Evolutionary conservation across 2,329 filamentous ascomycete species (phyloP).

Genomic region (Aspergillus unguis): DNA sequence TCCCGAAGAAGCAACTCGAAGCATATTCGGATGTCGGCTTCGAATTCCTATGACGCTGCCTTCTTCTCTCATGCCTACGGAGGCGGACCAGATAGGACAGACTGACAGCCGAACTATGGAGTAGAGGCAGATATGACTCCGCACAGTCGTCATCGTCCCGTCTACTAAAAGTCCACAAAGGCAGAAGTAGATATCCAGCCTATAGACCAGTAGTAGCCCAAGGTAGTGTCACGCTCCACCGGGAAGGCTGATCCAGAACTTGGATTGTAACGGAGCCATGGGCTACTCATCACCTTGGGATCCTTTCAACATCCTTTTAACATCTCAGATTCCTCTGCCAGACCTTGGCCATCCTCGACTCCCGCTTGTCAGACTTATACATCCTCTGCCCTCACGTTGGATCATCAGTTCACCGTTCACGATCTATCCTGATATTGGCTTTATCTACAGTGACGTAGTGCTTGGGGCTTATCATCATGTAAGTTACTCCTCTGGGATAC

Average conservation of each 20-base stretch:
- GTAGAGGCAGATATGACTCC: neutral
- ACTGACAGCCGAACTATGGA: too few relatives aligned
- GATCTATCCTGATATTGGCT: neutral
- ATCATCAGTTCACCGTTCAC: conserved; percentile 2
- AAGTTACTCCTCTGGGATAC: conserved; percentile 7
- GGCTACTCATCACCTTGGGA: conserved; percentile 9
- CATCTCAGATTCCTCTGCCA: neutral
- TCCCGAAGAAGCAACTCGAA: neutral
- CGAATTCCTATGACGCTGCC: conserved; percentile 1
- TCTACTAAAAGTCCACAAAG: too few relatives aligned
- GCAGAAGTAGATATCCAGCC: too few relatives aligned
- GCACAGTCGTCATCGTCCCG: conserved; percentile 4
- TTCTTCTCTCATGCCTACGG: neutral
- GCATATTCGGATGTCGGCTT: neutral
- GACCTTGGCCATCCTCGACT: neutral
- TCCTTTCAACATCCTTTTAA: conserved; percentile 1
- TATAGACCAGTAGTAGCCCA: conserved; percentile 8
- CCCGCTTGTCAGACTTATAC: neutral
- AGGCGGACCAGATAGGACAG: neutral
- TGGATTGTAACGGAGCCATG: conserved; percentile 29
- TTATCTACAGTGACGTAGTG: conserved; percentile 27
- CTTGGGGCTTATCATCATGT: conserved; percentile 22
- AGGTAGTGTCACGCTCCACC: conserved; percentile 22
- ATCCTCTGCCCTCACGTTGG: neutral
- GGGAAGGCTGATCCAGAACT: conserved; percentile 11